phyloP scores from a whole-genome alignment of 2,329 filamentous ascomycete genomes.

The Penicillium crustosum region DNA sequence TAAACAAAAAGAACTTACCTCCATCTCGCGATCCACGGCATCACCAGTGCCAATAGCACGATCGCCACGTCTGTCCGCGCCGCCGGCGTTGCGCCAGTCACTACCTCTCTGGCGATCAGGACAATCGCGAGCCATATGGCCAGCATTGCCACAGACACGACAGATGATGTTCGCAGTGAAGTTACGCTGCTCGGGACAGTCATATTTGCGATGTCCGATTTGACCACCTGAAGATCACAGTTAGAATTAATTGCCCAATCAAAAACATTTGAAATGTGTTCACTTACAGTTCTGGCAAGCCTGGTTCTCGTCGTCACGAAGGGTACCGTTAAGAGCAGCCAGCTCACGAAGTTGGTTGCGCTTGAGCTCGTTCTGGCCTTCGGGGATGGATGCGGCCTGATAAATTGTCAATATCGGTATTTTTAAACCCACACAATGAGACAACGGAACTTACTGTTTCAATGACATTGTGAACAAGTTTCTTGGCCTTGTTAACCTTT shows the following conservation, averaged over 20 bases:
- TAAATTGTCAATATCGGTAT: conserved; percentile 30
- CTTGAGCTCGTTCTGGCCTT: conserved; percentile 98
- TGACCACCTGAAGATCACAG: conserved; percentile 63
- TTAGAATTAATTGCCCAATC: conserved; percentile 18
- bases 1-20: conserved; percentile 59
- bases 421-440: background rate
- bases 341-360: conserved; percentile 97
- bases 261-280: background rate
- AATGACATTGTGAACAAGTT: conserved; percentile 96
- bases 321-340: conserved; percentile 95
- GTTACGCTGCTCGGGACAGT: conserved; percentile 96
- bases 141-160: conserved; percentile 94
- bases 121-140: conserved; percentile 98
- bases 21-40: conserved; percentile 89
- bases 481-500: conserved; percentile 99
- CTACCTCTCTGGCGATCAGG: conserved; percentile 87
- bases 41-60: conserved; percentile 74
- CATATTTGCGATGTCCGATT: conserved; percentile 98
- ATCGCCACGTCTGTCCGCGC: conserved; percentile 48
- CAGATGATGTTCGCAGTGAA: conserved; percentile 99
- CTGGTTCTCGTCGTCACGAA: conserved; percentile 98
- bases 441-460: conserved; percentile 75
- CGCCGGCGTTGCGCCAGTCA: conserved; percentile 78
- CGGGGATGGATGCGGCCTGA: conserved; percentile 94
- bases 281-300: conserved; percentile 89